Conservation (phyloP, 2,329 filamentous ascomycete species). For the Penicillium sp. region DNA sequence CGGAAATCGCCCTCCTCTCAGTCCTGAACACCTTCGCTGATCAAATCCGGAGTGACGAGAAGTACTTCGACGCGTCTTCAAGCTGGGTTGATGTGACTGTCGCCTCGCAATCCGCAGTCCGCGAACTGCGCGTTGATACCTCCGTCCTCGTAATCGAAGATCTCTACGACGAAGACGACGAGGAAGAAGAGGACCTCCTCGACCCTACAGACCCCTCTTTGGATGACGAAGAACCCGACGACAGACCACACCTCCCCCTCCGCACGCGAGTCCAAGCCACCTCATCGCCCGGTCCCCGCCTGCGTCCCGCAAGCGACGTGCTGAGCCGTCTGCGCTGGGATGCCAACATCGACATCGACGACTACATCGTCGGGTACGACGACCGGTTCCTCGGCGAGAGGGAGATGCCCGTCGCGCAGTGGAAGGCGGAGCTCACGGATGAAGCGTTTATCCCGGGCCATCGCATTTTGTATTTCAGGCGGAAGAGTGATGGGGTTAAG, state of each 20-base stretch:
- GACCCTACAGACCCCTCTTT: background rate
- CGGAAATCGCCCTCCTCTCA: constrained; percentile 4
- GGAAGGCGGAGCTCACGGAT: constrained; percentile 17
- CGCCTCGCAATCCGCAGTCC: background rate
- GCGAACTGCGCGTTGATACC: constrained; percentile 1
- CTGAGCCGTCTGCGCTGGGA: constrained; percentile 12
- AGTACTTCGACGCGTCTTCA: constrained; percentile 16
- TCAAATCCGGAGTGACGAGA: constrained; percentile 12
- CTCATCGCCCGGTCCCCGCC: background rate
- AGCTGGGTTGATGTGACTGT: constrained; percentile 13
- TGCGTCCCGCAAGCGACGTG: constrained; percentile 12
- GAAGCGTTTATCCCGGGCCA: constrained; percentile 19
- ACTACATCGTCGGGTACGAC: constrained; percentile 16
- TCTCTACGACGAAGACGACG: constrained; percentile 9
- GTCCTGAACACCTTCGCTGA: constrained; percentile 10
- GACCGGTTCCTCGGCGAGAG: constrained; percentile 12
- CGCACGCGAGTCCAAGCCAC: background rate
- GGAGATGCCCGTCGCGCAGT: constrained; percentile 11
- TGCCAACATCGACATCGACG: constrained; percentile 8
- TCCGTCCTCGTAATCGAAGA: background rate
- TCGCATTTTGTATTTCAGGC: constrained; percentile 16
- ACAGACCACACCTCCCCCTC: background rate
- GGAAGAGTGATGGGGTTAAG: constrained; percentile 13
- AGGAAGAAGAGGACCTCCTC: background rate
- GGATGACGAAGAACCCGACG: background rate